Conservation (phyloP, 73 alveolate species). For the Blepharisma stoltei region DNA sequence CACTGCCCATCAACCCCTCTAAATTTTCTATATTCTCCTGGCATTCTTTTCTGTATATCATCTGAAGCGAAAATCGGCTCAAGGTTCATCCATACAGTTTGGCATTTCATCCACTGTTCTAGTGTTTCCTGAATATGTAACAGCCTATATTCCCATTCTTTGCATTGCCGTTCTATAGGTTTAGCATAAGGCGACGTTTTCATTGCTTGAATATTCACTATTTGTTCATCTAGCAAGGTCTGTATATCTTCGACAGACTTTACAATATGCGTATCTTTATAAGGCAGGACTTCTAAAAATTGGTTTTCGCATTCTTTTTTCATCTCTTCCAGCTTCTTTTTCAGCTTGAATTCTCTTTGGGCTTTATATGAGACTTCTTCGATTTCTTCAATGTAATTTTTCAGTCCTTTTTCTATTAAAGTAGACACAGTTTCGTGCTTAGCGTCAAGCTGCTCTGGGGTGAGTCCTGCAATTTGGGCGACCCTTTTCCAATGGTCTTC, state of each 20-base stretch:
- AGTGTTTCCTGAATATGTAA: conserved; percentile 85
- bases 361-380: conserved; percentile 88
- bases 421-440: conserved; percentile 81
- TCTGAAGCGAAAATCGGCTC: conserved; percentile 99
- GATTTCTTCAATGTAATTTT: conserved; percentile 72
- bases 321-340: conserved; percentile 67
- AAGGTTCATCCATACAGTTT: conserved; percentile 96
- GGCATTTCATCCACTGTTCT: conserved; percentile 93
- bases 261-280: conserved; percentile 66
- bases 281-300: conserved; percentile 54
- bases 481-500: conserved; percentile 97
- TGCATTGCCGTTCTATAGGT: conserved; percentile 67
- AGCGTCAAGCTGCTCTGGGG: conserved; percentile 44
- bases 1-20: conserved; percentile 79
- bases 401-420: conserved; percentile 68
- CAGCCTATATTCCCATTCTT: conserved; percentile 72
- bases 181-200: conserved; percentile 75
- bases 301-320: conserved; percentile 59
- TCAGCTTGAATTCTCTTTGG: conserved; percentile 66
- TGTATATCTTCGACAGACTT: conserved; percentile 75
- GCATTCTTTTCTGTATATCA: conserved; percentile 94
- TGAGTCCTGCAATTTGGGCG: conserved; percentile 50
- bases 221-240: conserved; percentile 72
- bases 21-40: conserved; percentile 79
- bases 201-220: conserved; percentile 68